Conservation (phyloP, 495 filamentous ascomycete genomes). For the Niebla homalea region DNA sequence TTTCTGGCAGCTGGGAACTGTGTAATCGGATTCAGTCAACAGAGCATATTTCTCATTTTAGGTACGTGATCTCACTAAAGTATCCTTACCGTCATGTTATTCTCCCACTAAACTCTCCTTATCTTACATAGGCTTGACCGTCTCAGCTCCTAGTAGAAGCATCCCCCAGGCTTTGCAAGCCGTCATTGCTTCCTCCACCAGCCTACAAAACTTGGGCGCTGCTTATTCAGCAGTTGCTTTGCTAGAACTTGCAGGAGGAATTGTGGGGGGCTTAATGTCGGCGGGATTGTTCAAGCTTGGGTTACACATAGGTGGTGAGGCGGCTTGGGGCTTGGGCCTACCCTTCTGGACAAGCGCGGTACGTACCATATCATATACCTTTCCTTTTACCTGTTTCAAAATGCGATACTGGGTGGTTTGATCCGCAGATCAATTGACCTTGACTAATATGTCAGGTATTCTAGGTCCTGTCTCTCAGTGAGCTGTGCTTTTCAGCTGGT, state of each 20-base stretch:
- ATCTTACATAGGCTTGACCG: not conserved
- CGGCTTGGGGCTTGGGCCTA: not conserved
- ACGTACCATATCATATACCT: not conserved
- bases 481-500: not conserved
- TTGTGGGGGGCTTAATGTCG: not conserved
- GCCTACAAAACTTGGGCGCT: not conserved
- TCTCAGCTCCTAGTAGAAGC: constrained; percentile 1
- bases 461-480: not conserved
- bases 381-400: not conserved
- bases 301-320: constrained; percentile 1
- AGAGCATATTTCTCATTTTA: not conserved
- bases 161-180: not conserved
- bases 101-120: not conserved
- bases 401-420: not conserved
- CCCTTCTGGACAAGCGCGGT: constrained; percentile 1
- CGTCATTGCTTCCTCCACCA: not conserved
- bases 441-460: not conserved
- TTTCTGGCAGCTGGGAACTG: not conserved
- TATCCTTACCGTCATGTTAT: not conserved
- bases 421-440: not conserved
- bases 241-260: not conserved
- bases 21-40: constrained; percentile 1
- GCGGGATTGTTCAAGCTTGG: constrained; percentile 1
- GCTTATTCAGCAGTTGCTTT: not conserved
- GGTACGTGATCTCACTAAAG: not conserved